phyloP scores from a whole-genome alignment of 768 basidiomycete species.

The Chiua virens region DNA sequence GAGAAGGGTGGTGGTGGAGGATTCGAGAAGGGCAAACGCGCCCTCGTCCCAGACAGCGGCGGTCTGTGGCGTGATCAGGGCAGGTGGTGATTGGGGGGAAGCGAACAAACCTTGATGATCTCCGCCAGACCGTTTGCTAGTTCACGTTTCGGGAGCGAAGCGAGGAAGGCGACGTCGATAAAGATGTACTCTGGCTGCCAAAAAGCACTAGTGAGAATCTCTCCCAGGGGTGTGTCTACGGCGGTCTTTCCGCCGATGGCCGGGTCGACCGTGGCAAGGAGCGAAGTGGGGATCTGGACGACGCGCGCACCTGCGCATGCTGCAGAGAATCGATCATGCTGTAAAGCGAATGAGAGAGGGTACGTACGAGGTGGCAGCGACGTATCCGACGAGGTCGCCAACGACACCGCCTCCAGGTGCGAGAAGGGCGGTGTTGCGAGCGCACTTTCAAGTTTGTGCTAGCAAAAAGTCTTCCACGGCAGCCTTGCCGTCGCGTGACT shows the following conservation, averaged over 20 bases:
- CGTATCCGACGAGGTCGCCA: constrained; percentile 94
- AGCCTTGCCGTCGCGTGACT: constrained; percentile 89
- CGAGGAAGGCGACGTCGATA: constrained; percentile 94
- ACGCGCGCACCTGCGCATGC: constrained; percentile 97
- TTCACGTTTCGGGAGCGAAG: constrained; percentile 87
- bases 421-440: constrained; percentile 88
- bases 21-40: constrained; percentile 88
- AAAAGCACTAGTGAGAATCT: constrained; percentile 97
- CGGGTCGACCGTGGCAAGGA: constrained; percentile 98
- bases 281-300: constrained; percentile 93
- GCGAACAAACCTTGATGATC: constrained; percentile 78
- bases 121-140: constrained; percentile 99
- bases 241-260: constrained; percentile 98
- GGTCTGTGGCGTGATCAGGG: constrained; percentile 55
- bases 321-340: constrained; percentile 29
- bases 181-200: constrained; percentile 98
- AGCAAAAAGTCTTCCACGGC: constrained; percentile 92
- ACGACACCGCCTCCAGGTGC: constrained; percentile 97
- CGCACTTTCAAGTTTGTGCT: constrained; percentile 82
- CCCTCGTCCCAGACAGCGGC: constrained; percentile 97
- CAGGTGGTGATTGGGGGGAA: background rate
- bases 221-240: constrained; percentile 97
- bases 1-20: constrained; percentile 80
- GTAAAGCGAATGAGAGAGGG: fast-evolving
- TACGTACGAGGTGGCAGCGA: constrained; percentile 92